A percentile compares a stretch with the other conserved stretches of the same genome.
These are phyloP conservation scores for Digitaria exilis DNA, from an alignment of 202 grass and related monocot genomes.

Conservation along the genomic window DNA sequence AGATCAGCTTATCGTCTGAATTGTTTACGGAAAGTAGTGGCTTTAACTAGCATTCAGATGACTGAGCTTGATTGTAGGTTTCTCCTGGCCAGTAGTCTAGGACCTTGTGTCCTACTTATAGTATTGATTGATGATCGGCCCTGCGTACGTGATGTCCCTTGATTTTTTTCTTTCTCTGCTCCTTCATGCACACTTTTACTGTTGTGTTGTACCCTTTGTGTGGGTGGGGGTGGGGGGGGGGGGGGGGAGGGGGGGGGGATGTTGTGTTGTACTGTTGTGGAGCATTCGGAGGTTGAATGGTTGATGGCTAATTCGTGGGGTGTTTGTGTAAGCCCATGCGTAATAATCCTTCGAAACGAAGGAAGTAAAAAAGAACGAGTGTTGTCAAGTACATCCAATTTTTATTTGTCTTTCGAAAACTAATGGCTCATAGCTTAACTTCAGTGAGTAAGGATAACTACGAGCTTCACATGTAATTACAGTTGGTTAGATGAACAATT, in stretches of 20 bases:
- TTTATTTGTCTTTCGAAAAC: not conserved
- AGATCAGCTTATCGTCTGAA: not conserved
- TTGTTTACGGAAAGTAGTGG: not conserved
- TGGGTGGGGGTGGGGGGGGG: too few species aligned
- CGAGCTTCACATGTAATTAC: not conserved
- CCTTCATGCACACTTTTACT: not conserved
- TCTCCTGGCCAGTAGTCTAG: slow-evolving; percentile 10
- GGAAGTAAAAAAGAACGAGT: too few species aligned
- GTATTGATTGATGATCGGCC: not conserved
- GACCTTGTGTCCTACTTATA: not conserved
- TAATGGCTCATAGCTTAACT: not conserved
- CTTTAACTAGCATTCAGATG: not conserved
- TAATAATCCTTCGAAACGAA: not conserved
- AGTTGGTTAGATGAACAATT: not conserved
- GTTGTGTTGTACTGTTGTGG: too few species aligned
- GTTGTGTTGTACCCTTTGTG: too few species aligned
- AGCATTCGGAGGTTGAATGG: too few species aligned
- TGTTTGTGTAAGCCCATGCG: not conserved
- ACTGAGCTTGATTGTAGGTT: not conserved
- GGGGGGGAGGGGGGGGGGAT: too few species aligned
- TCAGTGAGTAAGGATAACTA: not conserved
- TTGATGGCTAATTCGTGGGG: not conserved
- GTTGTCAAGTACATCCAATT: not conserved
- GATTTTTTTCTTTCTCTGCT: not conserved
- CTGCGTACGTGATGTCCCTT: not conserved